Conservation (phyloP, 2,329 filamentous ascomycete genomes). For the Colletotrichum magnum region DNA sequence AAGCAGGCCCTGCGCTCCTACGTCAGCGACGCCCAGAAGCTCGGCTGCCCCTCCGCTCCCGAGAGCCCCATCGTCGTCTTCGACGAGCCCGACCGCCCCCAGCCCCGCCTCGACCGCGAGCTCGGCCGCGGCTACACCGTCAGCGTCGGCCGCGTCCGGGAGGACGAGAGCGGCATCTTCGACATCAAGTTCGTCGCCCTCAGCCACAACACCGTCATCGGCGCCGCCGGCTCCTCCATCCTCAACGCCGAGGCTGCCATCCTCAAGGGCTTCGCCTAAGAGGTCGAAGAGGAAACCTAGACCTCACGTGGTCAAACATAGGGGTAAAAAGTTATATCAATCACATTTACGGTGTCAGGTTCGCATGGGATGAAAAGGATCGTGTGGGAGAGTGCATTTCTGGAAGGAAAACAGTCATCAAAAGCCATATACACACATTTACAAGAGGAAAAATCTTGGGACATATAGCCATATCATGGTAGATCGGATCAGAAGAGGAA, state of each 20-base stretch:
- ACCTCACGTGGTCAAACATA: neutral
- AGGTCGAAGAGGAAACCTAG: neutral
- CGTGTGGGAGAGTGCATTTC: slow-evolving; percentile 4
- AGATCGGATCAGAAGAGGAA: slow-evolving; percentile 13
- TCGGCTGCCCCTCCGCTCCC: slow-evolving; percentile 92
- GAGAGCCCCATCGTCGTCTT: slow-evolving; percentile 86
- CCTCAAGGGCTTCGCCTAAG: slow-evolving; percentile 85
- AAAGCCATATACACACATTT: slow-evolving; percentile 7
- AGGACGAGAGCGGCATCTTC: slow-evolving; percentile 90
- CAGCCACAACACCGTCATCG: slow-evolving; percentile 91
- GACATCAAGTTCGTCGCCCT: slow-evolving; percentile 96
- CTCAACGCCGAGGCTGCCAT: slow-evolving; percentile 94
- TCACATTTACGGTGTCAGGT: slow-evolving; percentile 9
- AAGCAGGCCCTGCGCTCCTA: slow-evolving; percentile 86
- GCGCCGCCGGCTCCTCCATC: slow-evolving; percentile 95
- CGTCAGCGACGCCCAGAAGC: slow-evolving; percentile 82
- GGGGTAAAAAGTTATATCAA: neutral
- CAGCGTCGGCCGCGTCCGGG: slow-evolving; percentile 87
- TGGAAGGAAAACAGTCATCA: slow-evolving; percentile 13
- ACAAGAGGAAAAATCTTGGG: slow-evolving; percentile 8
- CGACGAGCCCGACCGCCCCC: slow-evolving; percentile 90
- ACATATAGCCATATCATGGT: slow-evolving; percentile 3
- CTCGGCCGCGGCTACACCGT: slow-evolving; percentile 90
- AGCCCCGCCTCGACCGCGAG: slow-evolving; percentile 91
- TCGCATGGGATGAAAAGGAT: neutral